Base-by-base conservation (phyloP, 371 early-diverging fungal genomes). In the Actinomortierella wolfii region DNA sequence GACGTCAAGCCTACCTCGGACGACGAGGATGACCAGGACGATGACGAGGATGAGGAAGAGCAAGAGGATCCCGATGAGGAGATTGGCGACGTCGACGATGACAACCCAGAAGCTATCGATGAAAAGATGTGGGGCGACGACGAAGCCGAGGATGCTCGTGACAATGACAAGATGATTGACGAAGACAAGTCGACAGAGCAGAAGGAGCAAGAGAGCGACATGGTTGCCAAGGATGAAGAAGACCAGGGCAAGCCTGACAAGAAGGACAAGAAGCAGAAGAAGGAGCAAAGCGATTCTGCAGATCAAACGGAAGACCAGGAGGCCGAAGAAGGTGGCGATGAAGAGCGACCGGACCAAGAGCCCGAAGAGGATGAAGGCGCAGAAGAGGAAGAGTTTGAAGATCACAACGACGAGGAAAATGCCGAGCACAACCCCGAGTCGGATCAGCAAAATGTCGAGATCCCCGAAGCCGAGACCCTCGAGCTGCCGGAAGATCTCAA, bases 121-220 rank as follows among this genome's bases (percentile, higher is more conserved):
- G 96, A 97, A 63, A 94, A 96, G 83, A 86, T 98, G 87, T 98
- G 99, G 99, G 91, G 89, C 41, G 96, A 93, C 61, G 90, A 94
- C 26, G 89, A 92, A 39, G 85, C 84, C 18, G 88, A 90, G n/a
- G 85, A 88, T 49, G 83, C 86, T 52, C 81, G 87, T 24, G 88
- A 89, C 45, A 81, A 80, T 51, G 81, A 86, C 57, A 85, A 88
- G 68, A 83, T 81, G 34, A 83, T 79, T 48, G 84, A 89, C 48
- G 81, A 83, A 54, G 76, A 81, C 59, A 81, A 85, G 29, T 69
- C 78, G 1, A 77, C 82, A 24, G 79, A 76, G 20, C 76, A 81
- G 28, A 78, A 85, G 40, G 78, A 85, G 34, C 73, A 73, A 48
- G 85, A 87, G 46, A 77, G 81, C 25, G 90, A 89, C 28, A 85